A percentile compares a stretch with the other conserved stretches of the same genome.
Evolutionary conservation across 208 protist genomes (phyloP).

Genomic region (Leishmania braziliensis): DNA sequence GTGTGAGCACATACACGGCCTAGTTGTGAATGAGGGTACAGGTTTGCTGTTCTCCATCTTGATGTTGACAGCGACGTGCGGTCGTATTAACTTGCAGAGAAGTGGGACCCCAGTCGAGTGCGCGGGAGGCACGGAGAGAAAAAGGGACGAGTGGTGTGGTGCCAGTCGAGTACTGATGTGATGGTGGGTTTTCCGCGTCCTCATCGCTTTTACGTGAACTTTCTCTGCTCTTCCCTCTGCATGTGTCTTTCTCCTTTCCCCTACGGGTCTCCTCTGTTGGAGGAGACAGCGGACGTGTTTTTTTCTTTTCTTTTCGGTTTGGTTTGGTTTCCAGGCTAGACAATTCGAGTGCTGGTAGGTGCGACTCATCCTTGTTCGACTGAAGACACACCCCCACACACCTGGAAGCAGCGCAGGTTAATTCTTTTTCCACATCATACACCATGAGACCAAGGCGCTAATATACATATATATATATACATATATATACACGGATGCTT

Average conservation of each 20-base stretch:
- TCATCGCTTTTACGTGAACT: background rate
- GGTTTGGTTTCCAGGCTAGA: constrained; percentile 1
- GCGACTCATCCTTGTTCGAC: background rate
- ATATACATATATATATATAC: background rate
- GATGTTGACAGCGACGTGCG: background rate
- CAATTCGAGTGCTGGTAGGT: background rate
- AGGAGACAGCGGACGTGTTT: background rate
- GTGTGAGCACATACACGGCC: background rate
- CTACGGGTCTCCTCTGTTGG: background rate
- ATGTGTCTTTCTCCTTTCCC: background rate
- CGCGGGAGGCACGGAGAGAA: background rate
- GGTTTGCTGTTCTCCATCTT: background rate
- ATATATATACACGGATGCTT: background rate
- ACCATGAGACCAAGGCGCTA: too few relatives aligned
- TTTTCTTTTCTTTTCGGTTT: constrained; percentile 9
- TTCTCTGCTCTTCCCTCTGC: background rate
- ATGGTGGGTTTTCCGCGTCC: too few relatives aligned
- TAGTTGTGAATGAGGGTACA: background rate
- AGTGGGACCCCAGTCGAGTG: background rate
- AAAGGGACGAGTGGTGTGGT: background rate
- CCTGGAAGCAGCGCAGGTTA: too few relatives aligned
- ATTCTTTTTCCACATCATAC: background rate
- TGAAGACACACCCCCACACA: background rate
- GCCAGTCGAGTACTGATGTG: background rate
- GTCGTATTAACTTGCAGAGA: background rate